These are phyloP conservation scores for Arthromyces matolae DNA, from an alignment of 768 basidiomycete genomes.

Conservation along the genomic window DNA sequence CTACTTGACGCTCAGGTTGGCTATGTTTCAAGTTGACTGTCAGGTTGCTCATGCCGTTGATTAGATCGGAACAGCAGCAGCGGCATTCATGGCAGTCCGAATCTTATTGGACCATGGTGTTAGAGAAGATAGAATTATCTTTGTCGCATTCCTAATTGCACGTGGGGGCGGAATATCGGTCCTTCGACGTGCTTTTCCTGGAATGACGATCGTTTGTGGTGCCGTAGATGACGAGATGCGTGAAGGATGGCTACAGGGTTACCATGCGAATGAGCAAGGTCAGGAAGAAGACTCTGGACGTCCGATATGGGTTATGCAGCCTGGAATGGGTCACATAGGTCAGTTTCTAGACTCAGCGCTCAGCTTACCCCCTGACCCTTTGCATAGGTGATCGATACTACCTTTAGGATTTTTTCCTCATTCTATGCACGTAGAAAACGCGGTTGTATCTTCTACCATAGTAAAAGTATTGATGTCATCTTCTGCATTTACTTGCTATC, in stretches of 20 bases:
- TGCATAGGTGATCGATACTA: conserved; percentile 41
- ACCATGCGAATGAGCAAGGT: conserved; percentile 47
- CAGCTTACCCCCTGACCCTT: conserved; percentile 10
- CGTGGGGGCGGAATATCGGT: conserved; percentile 75
- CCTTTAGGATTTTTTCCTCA: no score
- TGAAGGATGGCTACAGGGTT: conserved; percentile 68
- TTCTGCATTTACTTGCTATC: no score
- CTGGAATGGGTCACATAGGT: conserved; percentile 88
- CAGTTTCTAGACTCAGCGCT: not conserved
- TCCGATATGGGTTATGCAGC: conserved; percentile 80
- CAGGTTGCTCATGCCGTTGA: not conserved
- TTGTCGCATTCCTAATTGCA: conserved; percentile 86
- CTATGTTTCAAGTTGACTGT: not conserved
- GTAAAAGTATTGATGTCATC: conserved; percentile 22
- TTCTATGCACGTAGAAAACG: conserved; percentile 1
- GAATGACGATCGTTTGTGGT: conserved; percentile 79
- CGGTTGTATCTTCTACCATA: not conserved
- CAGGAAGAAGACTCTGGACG: conserved; percentile 47
- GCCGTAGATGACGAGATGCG: conserved; percentile 76
- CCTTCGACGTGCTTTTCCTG: conserved; percentile 79
- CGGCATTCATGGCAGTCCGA: conserved; percentile 93
- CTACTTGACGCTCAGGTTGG: conserved; percentile 83
- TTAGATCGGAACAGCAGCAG: conserved; percentile 90
- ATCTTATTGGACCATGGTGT: conserved; percentile 92
- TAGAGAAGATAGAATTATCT: conserved; percentile 77